These are phyloP conservation scores for Clitopilus passeckerianus DNA, from an alignment of 768 basidiomycete genomes.

Conservation along the genomic window DNA sequence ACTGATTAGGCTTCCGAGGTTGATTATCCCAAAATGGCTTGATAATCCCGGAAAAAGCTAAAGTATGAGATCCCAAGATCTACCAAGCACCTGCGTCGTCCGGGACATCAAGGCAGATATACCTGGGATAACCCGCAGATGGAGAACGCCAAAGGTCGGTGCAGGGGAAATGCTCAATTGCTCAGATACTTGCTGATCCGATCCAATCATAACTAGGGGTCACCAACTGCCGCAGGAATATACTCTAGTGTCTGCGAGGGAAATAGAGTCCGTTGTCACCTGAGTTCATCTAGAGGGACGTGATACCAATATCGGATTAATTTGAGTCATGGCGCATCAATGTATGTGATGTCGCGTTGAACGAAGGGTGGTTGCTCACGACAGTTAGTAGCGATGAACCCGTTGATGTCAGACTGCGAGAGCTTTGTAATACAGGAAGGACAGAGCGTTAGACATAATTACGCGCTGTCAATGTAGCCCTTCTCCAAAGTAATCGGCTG, in stretches of 20 bases:
- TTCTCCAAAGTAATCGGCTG: not conserved
- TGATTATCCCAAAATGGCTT: not conserved
- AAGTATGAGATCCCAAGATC: not conserved
- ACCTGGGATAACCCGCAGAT: not conserved
- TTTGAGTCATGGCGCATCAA: not conserved
- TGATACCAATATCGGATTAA: not conserved
- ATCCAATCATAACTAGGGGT: not conserved
- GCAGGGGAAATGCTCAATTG: not conserved
- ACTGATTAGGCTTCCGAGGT: not conserved
- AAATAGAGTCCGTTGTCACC: not conserved
- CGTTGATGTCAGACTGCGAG: not conserved
- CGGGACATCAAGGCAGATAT: not conserved
- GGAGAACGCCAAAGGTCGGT: not conserved
- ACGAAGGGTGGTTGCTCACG: not conserved
- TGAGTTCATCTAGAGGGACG: not conserved
- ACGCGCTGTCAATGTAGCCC: not conserved
- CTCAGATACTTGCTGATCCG: not conserved
- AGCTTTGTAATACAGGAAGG: not conserved
- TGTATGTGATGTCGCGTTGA: not conserved
- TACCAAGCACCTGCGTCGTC: not conserved
- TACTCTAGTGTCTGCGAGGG: not conserved
- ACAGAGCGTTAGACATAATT: not conserved
- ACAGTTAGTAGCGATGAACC: not conserved
- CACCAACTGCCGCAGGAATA: not conserved
- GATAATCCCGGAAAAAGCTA: not conserved